Evolutionary conservation across 192 early-diverging fungal species (phyloP), one percentile per base, ranked within the genome.

Genomic region (Gonapodya sp.): DNA sequence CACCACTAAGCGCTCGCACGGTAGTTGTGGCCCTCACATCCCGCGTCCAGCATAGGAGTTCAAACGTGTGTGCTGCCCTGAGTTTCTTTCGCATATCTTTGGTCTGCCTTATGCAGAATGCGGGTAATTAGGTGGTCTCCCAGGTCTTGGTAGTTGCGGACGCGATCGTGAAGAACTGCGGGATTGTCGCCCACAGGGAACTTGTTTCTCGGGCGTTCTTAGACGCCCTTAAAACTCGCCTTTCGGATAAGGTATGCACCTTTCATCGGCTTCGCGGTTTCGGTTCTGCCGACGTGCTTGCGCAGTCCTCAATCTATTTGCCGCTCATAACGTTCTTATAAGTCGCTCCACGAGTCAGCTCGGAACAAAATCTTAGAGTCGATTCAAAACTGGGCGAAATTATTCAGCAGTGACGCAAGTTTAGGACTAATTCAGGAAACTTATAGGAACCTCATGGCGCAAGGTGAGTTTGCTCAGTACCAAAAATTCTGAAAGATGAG

Each of bases 351-450:
- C 82, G 91, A 91, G n/a, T 90, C 89, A 16, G 94, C 96, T 1
- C 89, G 92, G 83, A 91, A 89, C 73, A 87, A 94, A 82, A 92
- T 95, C 36, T 86, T 97, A 35, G 96, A 96, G 35, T 85, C 93
- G 73, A 94, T 99, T 84, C 95, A 97, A 86, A 89, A 93, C 79
- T 99, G 97, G 93, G 92, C 94, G 0, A 93, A 93, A 84, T 92
- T 91, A 36, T 97, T 96, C 84, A 89, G 92, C 80, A 84, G 88
- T 34, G 92, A 97, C 80, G 90, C 94, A 18, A 88, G 90, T 0
- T 87, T 97, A 35, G 93, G 93, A 14, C 90, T 94, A 36, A 94
- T 95, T 89, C 30, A 18, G 75, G 75, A 77, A 18, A 34, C 34
- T 14, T 77, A 77, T 34, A 2, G 75, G 8, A 32, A 18, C 31